Conservation (phyloP, 192 early-diverging fungal species). For the Jimgerdemannia flammicorona region DNA sequence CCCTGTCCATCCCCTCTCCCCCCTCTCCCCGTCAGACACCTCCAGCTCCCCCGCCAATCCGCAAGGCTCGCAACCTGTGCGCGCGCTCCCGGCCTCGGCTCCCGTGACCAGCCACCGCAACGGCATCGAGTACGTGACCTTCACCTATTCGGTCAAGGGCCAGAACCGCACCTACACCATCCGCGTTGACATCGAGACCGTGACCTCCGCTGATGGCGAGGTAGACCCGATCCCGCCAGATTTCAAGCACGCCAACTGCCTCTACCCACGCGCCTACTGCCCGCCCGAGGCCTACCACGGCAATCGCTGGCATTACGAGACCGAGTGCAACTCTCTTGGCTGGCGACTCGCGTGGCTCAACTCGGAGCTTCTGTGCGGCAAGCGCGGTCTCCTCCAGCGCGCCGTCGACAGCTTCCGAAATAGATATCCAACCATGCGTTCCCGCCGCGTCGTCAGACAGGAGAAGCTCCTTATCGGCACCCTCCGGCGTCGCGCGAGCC, state of each 20-base stretch:
- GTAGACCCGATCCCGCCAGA: conserved; percentile 2
- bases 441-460: conserved; percentile 61
- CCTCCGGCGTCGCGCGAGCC: conserved; percentile 32
- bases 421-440: conserved; percentile 56
- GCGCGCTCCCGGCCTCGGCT: conserved; percentile 13
- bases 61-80: neutral
- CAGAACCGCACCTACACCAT: conserved; percentile 48
- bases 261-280: conserved; percentile 69
- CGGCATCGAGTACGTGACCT: conserved; percentile 53
- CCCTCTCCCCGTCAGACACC: neutral
- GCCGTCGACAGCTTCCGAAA: conserved; percentile 74
- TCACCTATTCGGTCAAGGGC: conserved; percentile 62
- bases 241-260: conserved; percentile 24
- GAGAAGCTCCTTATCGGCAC: conserved; percentile 64
- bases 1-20: neutral
- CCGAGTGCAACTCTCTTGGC: conserved; percentile 65
- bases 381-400: conserved; percentile 72
- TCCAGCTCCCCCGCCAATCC: neutral
- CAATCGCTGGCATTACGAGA: conserved; percentile 81
- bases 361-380: conserved; percentile 46
- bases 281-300: conserved; percentile 47
- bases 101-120: conserved; percentile 19
- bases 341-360: conserved; percentile 74
- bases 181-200: conserved; percentile 61
- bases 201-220: conserved; percentile 32